phyloP scores from a whole-genome alignment of 176 grass and related monocot genomes.

The Elaeis guineensis region DNA sequence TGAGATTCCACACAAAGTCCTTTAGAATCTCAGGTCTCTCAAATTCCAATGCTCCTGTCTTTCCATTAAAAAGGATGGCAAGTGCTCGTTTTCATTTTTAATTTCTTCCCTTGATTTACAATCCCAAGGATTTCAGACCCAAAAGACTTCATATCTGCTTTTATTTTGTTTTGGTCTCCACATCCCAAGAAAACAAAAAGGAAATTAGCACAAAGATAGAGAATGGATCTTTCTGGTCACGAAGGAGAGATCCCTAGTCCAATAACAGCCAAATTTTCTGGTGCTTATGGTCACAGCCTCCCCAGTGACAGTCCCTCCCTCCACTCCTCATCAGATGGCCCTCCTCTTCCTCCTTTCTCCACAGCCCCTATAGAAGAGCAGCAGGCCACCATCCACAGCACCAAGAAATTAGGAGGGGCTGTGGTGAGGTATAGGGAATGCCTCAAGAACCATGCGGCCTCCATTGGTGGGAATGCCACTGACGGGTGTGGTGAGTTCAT shows the following conservation, averaged over 20 bases:
- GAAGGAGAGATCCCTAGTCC: conserved; percentile 7
- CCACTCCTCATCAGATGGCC: too few species aligned
- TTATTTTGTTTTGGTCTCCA: too few species aligned
- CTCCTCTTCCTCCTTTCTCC: too few species aligned
- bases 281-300: not conserved
- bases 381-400: not conserved
- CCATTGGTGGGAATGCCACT: conserved; percentile 11
- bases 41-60: not conserved
- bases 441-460: conserved; percentile 17
- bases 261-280: conserved; percentile 7
- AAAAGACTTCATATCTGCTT: too few species aligned
- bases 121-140: too few species aligned
- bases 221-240: conserved; percentile 7
- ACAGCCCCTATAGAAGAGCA: too few species aligned
- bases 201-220: not conserved
- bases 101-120: too few species aligned
- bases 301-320: too few species aligned
- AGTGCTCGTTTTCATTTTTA: too few species aligned
- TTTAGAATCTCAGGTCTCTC: not conserved
- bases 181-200: too few species aligned
- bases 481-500: conserved; percentile 17
- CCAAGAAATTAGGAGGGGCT: not conserved
- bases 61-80: too few species aligned
- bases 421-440: conserved; percentile 11
- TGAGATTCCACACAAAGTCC: not conserved